Base-by-base conservation (phyloP, 108 stramenopile species). In the Pseudonitzschia multistriata region DNA sequence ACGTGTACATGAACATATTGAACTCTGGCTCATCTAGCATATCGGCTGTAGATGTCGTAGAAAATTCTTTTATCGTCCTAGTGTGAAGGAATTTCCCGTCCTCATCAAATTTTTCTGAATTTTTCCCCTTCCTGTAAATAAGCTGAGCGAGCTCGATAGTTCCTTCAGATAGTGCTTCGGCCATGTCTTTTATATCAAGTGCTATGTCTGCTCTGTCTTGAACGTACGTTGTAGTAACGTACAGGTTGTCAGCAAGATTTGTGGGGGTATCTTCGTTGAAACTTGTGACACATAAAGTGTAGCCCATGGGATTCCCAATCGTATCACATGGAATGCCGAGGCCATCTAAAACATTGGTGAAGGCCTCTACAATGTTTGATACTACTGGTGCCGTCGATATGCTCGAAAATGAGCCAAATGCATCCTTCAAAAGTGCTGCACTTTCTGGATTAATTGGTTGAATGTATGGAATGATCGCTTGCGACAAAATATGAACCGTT, bases 211-310 rank as follows among this genome's bases (percentile, higher is more conserved):
- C 84, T 65, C 68, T 61, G 56, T 94, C 90, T 31, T 86, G 61
- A 5, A 91, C 88, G 66, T 86, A 91, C 50, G 88, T 89, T 21
- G 82, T 82, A 0, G 90, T 83, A 21, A 80, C 74, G 75, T 90
- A 94, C n/a, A 91, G 65, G 60, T 85, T 88, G 63, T 84, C 66
- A 52, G 69, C 88, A 49, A 78, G 81, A 71, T 64, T 78, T 56
- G 76, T 87, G 40, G 81, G 71, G 13, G 82, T 84, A 35, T 80
- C 80, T n/a, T 66, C 74, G 28, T 17, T 48, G 11, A 5, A 22
- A 25, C 8, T 45, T 8, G 22, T 29, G 2, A 8, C 33, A 35
- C 78, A 79, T 1, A 62, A 36, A 3, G 52, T 22, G 13, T 47
- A 70, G 0, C 47, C 69, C 2, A 19, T 50, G 35, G 67, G 56